Evolutionary conservation across 2,329 filamentous ascomycete genomes (phyloP).

Genomic region (Colletotrichum lupini): DNA sequence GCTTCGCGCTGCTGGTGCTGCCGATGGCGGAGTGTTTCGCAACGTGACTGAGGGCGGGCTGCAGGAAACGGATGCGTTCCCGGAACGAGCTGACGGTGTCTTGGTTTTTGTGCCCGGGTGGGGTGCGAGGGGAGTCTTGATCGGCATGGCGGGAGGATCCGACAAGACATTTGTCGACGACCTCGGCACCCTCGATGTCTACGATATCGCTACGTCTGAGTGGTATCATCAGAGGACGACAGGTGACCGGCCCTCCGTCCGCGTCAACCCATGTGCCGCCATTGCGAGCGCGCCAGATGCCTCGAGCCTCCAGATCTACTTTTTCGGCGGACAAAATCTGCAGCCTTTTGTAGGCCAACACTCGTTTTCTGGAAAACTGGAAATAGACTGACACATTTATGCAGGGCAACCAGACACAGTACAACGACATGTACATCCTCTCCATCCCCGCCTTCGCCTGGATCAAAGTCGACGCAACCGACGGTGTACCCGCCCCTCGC

Average conservation of each 20-base stretch:
- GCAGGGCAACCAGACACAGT: constrained; percentile 62
- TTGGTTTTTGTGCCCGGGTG: constrained; percentile 81
- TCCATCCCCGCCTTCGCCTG: constrained; percentile 79
- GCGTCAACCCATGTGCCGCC: constrained; percentile 79
- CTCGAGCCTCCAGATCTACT: constrained; percentile 80
- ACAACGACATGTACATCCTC: constrained; percentile 80
- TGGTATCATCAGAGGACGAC: constrained; percentile 82
- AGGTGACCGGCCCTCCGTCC: constrained; percentile 69
- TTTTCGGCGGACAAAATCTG: constrained; percentile 82
- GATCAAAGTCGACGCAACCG: constrained; percentile 69
- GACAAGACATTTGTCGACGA: constrained; percentile 73
- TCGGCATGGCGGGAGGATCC: constrained; percentile 79
- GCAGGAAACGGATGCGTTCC: constrained; percentile 67
- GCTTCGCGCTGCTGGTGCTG: constrained; percentile 66
- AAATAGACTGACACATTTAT: constrained; percentile 3
- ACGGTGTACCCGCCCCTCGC: constrained; percentile 66
- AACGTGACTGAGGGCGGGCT: constrained; percentile 80
- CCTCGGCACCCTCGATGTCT: constrained; percentile 72
- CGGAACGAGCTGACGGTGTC: constrained; percentile 78
- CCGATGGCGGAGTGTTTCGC: constrained; percentile 71
- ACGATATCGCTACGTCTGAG: constrained; percentile 75
- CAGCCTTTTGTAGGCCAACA: constrained; percentile 63
- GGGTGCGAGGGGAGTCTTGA: constrained; percentile 75
- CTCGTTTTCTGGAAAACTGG: neutral
- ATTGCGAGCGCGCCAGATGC: constrained; percentile 77